Conservation (phyloP, 805 yeast species). For the Pichia exigua region DNA sequence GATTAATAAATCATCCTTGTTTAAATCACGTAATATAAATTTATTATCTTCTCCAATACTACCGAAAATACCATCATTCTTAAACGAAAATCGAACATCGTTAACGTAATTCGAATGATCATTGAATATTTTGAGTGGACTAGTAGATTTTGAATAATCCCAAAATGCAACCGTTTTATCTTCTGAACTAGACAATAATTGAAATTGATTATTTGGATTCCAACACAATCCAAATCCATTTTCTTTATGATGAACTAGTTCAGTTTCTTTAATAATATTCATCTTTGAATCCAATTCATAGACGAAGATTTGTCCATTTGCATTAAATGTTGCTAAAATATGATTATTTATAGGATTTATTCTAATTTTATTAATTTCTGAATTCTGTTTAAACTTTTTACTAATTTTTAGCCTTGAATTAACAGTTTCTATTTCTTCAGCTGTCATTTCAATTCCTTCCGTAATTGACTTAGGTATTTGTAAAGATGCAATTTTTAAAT, state of each 20-base stretch:
- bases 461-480: conserved; percentile 43
- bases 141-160: conserved; percentile 32
- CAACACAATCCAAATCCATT: conserved; percentile 76
- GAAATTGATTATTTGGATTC: conserved; percentile 42
- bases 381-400: conserved; percentile 50
- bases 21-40: conserved; percentile 46
- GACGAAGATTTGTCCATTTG: conserved; percentile 52
- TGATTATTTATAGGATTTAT: conserved; percentile 55
- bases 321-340: conserved; percentile 59
- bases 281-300: conserved; percentile 32
- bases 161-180: conserved; percentile 58
- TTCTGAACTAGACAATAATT: conserved; percentile 55
- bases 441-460: conserved; percentile 17
- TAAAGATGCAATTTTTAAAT: conserved; percentile 56
- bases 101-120: conserved; percentile 57
- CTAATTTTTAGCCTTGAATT: conserved; percentile 52
- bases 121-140: conserved; percentile 27
- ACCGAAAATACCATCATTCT: conserved; percentile 47
- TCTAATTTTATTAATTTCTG: conserved; percentile 70
- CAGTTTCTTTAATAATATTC: conserved; percentile 18
- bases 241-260: conserved; percentile 45
- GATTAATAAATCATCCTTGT: conserved; percentile 26
- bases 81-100: conserved; percentile 66
- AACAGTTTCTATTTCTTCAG: conserved; percentile 27
- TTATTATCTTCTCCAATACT: conserved; percentile 67